A percentile compares a stretch with the other conserved stretches of the same genome.
These are phyloP conservation scores for Schoenoplectus tabernaemontani DNA, from an alignment of 202 grass and related monocot species.

Conservation along the genomic window DNA sequence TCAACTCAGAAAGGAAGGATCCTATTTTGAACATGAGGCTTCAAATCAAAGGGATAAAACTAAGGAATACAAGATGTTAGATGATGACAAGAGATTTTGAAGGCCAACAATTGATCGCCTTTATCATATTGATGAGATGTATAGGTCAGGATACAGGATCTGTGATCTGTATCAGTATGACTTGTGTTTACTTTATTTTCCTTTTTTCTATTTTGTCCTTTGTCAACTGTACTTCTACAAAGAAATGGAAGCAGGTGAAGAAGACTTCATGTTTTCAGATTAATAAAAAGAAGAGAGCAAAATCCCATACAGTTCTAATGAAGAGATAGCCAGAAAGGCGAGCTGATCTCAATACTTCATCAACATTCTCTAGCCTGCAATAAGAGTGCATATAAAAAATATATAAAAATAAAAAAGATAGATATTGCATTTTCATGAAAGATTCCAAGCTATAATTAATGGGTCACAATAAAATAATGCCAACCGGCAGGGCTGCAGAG, in stretches of 20 bases:
- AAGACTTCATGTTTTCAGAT: not conserved
- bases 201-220: not conserved
- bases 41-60: no score
- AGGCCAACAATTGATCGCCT: no score
- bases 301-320: constrained; percentile 58
- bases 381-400: not conserved
- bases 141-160: not conserved
- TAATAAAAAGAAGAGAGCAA: not conserved
- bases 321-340: constrained; percentile 74
- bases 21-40: no score
- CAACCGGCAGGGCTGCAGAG: not conserved
- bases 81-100: no score
- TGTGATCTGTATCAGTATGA: not conserved
- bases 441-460: not conserved
- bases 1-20: no score
- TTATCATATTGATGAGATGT: not conserved
- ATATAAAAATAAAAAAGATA: not conserved
- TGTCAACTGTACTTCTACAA: not conserved
- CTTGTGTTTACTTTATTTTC: not conserved
- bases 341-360: constrained; percentile 70
- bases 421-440: not conserved
- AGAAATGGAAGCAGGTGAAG: not conserved
- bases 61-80: no score
- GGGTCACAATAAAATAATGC: not conserved
- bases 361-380: constrained; percentile 73